Evolutionary conservation across 192 early-diverging fungal genomes (phyloP).

Genomic region (Backusella circina): DNA sequence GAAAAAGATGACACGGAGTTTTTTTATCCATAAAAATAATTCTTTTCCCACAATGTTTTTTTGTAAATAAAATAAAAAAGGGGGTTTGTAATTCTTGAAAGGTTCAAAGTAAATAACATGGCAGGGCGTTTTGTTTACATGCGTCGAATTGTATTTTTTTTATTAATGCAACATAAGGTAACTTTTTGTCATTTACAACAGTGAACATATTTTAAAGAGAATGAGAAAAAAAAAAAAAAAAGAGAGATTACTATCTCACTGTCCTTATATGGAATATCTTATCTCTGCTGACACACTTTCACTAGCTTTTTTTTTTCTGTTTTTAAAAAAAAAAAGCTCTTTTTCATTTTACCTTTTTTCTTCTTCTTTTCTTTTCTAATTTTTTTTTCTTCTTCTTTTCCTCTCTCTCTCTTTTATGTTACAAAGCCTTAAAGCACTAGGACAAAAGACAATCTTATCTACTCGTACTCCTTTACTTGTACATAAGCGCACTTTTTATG

Average conservation of each 20-base stretch:
- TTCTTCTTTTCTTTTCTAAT: not conserved
- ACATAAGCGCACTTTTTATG: slow-evolving; percentile 17
- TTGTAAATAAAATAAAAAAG: not conserved
- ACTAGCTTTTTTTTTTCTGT: not conserved
- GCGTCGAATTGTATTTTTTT: not conserved
- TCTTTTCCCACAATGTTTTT: not conserved
- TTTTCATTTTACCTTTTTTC: not conserved
- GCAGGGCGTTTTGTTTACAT: not conserved
- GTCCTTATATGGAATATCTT: not conserved
- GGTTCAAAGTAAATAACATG: not conserved
- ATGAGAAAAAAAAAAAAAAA: not conserved
- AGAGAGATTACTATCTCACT: not conserved
- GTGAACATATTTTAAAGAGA: not conserved
- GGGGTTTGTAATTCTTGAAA: not conserved
- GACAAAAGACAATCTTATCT: not conserved
- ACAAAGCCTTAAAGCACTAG: slow-evolving; percentile 1
- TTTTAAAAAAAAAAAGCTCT: not conserved
- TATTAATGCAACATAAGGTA: too few relatives aligned
- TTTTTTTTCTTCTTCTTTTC: not conserved
- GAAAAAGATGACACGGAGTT: not conserved
- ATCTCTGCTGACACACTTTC: slow-evolving; percentile 4
- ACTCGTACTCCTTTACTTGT: not conserved
- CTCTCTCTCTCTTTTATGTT: not conserved
- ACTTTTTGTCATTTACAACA: not conserved
- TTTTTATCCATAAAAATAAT: not conserved